Conservation (phyloP, 2,329 filamentous ascomycete species). For the Albifimbria verrucaria region DNA sequence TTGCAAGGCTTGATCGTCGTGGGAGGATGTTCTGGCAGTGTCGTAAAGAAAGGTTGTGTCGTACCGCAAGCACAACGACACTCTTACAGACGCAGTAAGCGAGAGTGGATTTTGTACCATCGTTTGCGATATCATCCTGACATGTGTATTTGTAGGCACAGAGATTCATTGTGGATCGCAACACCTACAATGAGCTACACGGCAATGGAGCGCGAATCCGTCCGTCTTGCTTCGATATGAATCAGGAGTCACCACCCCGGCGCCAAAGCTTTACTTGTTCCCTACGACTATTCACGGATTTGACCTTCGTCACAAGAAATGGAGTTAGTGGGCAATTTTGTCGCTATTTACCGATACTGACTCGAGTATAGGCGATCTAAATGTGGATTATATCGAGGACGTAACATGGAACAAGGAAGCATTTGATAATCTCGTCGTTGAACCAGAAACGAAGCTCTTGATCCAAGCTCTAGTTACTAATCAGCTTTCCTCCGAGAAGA, state of each 20-base stretch:
- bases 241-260: neutral
- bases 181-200: neutral
- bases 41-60: neutral
- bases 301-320: conserved; percentile 8
- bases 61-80: neutral
- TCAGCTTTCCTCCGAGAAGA: neutral
- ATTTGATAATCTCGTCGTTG: conserved; percentile 9
- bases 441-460: conserved; percentile 8
- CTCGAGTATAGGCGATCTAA: conserved; percentile 4
- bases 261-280: neutral
- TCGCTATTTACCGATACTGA: neutral
- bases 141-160: too few relatives aligned
- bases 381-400: conserved; percentile 7
- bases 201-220: neutral
- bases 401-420: conserved; percentile 12
- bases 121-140: too few relatives aligned
- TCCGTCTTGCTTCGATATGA: neutral
- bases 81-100: neutral
- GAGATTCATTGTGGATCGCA: neutral
- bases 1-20: neutral
- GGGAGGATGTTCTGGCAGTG: neutral
- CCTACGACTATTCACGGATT: neutral
- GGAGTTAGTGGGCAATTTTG: neutral
- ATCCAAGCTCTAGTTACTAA: conserved; percentile 7
- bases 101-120: neutral